These are phyloP conservation scores for Senna tora DNA, from an alignment of 306 rosid species.

Conservation along the genomic window DNA sequence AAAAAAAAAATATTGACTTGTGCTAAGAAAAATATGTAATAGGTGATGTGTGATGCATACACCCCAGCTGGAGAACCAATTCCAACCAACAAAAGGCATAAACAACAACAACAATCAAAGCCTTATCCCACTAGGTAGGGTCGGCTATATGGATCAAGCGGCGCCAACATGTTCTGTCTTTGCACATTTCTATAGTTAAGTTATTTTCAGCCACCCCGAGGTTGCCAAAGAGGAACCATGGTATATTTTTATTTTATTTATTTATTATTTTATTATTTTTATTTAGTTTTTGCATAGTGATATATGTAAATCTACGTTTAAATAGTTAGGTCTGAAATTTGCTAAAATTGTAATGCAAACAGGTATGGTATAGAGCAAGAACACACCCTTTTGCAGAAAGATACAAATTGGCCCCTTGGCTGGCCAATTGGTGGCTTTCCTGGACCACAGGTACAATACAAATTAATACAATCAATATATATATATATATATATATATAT, in stretches of 20 bases:
- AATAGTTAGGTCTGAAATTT: neutral
- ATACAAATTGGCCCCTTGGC: conserved; percentile 64
- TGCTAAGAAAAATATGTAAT: neutral
- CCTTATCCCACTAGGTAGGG: too few relatives aligned
- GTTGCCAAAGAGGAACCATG: too few relatives aligned
- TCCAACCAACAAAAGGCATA: conserved; percentile 55
- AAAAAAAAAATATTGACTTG: neutral
- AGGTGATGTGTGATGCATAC: conserved; percentile 69
- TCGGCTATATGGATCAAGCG: too few relatives aligned
- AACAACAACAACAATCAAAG: too few relatives aligned
- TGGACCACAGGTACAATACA: conserved; percentile 54
- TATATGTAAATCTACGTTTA: neutral
- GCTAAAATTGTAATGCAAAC: neutral
- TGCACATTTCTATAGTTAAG: too few relatives aligned
- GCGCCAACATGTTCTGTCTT: conserved; percentile 60
- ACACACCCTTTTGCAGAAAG: conserved; percentile 62
- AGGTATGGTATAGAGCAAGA: conserved; percentile 80
- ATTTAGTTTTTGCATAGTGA: neutral
- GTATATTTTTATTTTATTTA: too few relatives aligned
- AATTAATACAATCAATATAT: too few relatives aligned
- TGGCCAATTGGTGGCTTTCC: conserved; percentile 77
- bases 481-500: too few relatives aligned
- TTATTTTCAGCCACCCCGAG: conserved; percentile 42
- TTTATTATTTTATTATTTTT: too few relatives aligned
- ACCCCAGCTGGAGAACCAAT: conserved; percentile 72